Evolutionary conservation across 164 flowering plant species (phyloP), one percentile per base, ranked within the genome.

Genomic region (Vitis amurensis): DNA sequence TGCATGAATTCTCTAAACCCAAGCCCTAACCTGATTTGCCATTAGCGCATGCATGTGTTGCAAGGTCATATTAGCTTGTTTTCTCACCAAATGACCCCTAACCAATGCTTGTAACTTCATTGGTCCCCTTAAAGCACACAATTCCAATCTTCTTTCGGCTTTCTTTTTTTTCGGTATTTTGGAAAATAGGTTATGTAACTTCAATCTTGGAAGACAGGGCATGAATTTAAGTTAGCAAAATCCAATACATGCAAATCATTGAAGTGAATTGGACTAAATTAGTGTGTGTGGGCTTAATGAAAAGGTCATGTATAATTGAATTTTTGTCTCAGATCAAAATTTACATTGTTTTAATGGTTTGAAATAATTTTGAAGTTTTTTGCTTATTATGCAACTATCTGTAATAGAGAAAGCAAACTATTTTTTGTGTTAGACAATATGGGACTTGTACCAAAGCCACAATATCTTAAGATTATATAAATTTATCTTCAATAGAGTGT

Each of bases 341-440:
- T 66, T 29, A 27, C 11, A 11, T 29, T 71, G 48, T 61, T 9
- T n/a, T 50, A 60, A 52, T 23, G 31, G 27, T 63, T 60, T 57
- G 27, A 31, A 50, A 50, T 63, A 55, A 44, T 64, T 50, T 4
- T 49, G 16, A 29, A 29, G 12, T 56, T 47, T 55, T 66, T 56
- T 75, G 27, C 52, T 60, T 70, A 9, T 27, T 56, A 8, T 84
- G 87, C 92, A 92, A 97, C 97, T 80, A 84, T 90, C 48, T 93
- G 98, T 80, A 92, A 87, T 77, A 90, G 78, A 83, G 91, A 93
- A 19, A 81, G 97, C 77, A 89, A 82, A 77, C 88, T 93, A n/a
- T 85, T 79, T 80, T 63, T 71, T 14, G 72, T 88, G 68, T 69
- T 91, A 73, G 88, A 82, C 84, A 75, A 83, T 8, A 82, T 89